These are phyloP conservation scores for Monilinia laxa DNA, from an alignment of 2,329 filamentous ascomycete genomes.

Conservation along the genomic window DNA sequence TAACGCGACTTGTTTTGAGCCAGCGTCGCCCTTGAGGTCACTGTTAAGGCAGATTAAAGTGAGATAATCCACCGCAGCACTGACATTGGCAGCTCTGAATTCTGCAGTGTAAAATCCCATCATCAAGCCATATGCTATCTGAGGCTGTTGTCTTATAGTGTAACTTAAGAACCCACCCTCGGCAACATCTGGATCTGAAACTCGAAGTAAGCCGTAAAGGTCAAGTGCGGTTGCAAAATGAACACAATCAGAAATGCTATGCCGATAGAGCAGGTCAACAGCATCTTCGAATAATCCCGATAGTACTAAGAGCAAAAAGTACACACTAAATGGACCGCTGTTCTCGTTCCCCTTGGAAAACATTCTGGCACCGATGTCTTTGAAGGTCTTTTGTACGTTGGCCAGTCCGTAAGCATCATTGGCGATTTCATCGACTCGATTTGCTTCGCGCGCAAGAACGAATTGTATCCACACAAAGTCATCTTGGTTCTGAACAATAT, in stretches of 20 bases:
- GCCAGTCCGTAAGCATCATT: slow-evolving; percentile 63
- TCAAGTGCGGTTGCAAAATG: slow-evolving; percentile 90
- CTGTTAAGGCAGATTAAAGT: slow-evolving; percentile 87
- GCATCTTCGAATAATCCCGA: slow-evolving; percentile 94
- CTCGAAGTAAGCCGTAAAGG: slow-evolving; percentile 85
- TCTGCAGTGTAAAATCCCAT: slow-evolving; percentile 94
- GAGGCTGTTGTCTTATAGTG: slow-evolving; percentile 68
- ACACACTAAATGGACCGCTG: slow-evolving; percentile 79
- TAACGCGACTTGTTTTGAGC: slow-evolving; percentile 73
- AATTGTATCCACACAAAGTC: slow-evolving; percentile 74
- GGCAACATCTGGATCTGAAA: slow-evolving; percentile 74
- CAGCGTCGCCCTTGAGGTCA: slow-evolving; percentile 72
- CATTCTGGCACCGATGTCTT: slow-evolving; percentile 86
- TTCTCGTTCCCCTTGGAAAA: slow-evolving; percentile 76
- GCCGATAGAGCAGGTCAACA: slow-evolving; percentile 84
- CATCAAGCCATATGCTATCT: slow-evolving; percentile 93
- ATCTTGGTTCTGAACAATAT: slow-evolving; percentile 53
- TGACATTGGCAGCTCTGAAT: slow-evolving; percentile 87
- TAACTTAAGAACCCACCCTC: slow-evolving; percentile 68
- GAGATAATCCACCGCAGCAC: slow-evolving; percentile 90
- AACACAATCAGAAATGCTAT: slow-evolving; percentile 89
- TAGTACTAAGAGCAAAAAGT: slow-evolving; percentile 88
- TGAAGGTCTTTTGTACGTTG: slow-evolving; percentile 75
- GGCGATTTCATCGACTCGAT: slow-evolving; percentile 62
- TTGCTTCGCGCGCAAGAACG: slow-evolving; percentile 65